Conservation (phyloP, 805 yeast genomes). For the Spencermartinsiella europaea region DNA sequence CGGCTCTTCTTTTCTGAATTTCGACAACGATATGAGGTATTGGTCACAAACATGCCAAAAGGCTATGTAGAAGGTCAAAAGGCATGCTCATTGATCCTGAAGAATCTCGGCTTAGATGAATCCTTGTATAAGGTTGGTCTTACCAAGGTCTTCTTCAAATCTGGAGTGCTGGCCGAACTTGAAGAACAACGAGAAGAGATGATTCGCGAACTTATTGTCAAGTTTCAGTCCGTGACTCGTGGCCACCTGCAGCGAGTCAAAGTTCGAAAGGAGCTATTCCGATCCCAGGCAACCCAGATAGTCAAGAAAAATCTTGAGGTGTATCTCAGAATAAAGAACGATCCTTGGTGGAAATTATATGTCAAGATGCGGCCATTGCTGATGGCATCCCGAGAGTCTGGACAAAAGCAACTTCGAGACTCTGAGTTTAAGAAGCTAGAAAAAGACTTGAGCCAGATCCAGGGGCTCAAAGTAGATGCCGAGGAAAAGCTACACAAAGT, state of each 20-base stretch:
- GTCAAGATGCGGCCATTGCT: constrained; percentile 70
- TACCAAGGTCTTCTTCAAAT: constrained; percentile 68
- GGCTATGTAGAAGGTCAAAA: constrained; percentile 49
- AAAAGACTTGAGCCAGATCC: constrained; percentile 21
- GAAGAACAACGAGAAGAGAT: constrained; percentile 72
- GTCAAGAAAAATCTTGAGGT: constrained; percentile 56
- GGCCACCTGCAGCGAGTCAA: constrained; percentile 56
- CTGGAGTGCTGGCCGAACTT: constrained; percentile 70
- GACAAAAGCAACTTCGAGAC: constrained; percentile 44
- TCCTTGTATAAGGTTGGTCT: constrained; percentile 62
- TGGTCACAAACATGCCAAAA: constrained; percentile 45
- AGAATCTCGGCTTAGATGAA: constrained; percentile 54
- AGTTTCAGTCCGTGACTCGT: constrained; percentile 58
- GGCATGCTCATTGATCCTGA: constrained; percentile 62
- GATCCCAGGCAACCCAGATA: constrained; percentile 64
- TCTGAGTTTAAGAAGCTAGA: constrained; percentile 32
- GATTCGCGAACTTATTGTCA: constrained; percentile 49
- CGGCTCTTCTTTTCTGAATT: constrained; percentile 81
- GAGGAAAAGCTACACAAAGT: constrained; percentile 23
- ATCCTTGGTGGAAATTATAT: constrained; percentile 78
- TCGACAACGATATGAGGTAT: constrained; percentile 65
- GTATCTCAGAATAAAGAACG: constrained; percentile 43
- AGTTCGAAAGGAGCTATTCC: constrained; percentile 46
- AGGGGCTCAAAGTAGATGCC: constrained; percentile 26
- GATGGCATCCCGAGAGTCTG: constrained; percentile 54